Conservation (phyloP, 345 rosid species). For the Hibiscus syriacus region DNA sequence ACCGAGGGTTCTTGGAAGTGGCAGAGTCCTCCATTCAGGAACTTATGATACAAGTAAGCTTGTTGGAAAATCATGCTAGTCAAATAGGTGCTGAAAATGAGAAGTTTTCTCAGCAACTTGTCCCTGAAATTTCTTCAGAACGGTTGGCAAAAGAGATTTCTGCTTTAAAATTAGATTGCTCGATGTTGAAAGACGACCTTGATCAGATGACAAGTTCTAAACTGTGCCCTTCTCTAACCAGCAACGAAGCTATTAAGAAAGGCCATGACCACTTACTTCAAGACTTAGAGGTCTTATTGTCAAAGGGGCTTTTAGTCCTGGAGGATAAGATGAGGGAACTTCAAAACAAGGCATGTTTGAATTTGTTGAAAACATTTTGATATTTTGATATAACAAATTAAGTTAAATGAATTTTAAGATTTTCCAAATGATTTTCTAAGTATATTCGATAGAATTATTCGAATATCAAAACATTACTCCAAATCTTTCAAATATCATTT, state of each 20-base stretch:
- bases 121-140: conserved; percentile 72
- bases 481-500: too few species aligned
- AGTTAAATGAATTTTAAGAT: too few species aligned
- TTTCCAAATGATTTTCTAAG: too few species aligned
- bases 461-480: too few species aligned
- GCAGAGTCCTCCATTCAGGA: conserved; percentile 73
- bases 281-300: conserved; percentile 47
- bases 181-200: conserved; percentile 63
- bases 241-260: conserved; percentile 25
- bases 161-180: conserved; percentile 69
- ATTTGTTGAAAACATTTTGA: too few species aligned
- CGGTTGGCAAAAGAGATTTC: conserved; percentile 69
- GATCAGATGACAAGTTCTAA: conserved; percentile 34
- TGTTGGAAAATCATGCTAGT: conserved; percentile 60
- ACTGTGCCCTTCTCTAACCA: conserved; percentile 25
- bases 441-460: too few species aligned
- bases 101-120: conserved; percentile 59
- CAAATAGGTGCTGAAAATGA: conserved; percentile 65
- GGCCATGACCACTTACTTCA: conserved; percentile 35
- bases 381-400: too few species aligned
- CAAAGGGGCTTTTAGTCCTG: conserved; percentile 55
- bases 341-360: conserved; percentile 59
- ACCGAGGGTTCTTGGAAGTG: conserved; percentile 69
- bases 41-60: conserved; percentile 65
- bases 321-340: conserved; percentile 71